Base-by-base conservation (phyloP, 139 green algal genomes). In the Haematococcus lacustris region DNA sequence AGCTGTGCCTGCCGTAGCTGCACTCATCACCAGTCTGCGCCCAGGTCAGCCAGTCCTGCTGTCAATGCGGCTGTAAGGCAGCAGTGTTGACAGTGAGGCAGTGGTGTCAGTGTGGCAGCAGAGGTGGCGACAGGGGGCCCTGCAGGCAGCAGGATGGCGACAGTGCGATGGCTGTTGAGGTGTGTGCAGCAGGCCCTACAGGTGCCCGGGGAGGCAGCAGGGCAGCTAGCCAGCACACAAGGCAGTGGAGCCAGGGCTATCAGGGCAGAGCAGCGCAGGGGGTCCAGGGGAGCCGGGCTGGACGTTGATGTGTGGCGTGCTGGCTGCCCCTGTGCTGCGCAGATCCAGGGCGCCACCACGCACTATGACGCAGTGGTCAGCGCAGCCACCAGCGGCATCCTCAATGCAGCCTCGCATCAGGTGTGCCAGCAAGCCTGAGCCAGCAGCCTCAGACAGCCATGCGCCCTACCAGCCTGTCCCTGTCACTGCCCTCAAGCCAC, bases 281-380 rank as follows among this genome's bases (percentile, higher is more conserved):
- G 26, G 6, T 38, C 23, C 26, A 13, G 23, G 21, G 28, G n/a
- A n/a, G n/a, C n/a, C n/a, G n/a, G n/a, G n/a, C 25, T 66, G 17
- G 21, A 66, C 6, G 64, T 17, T 70, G 64, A 50, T 25, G 5
- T 33, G 37, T 50, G 38, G 51, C 32, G 23, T 70, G 47, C 13
- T 21, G 47, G 40, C 17, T 67, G 1, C 47, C n/a, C 33, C 21
- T 75, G 30, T 74, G 28, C 34, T 66, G 5, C 72, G 37, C 83
- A 94, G 89, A 88, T 98, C 38, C 85, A 92, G 6, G 94, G 94
- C 9, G 86, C 91, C n/a, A 98, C 94, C 5, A 89, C 90, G 0
- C 93, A 98, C 80, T 98, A 97, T 78, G 94, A 98, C 38, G 93
- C 94, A 0, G 94, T 98, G 17, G 92, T 91, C 2, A 79, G 85